Percentiles rank a stretch among this genome's conserved stretches.
These are phyloP conservation scores for Dactylonectria estremocensis DNA, from an alignment of 2,329 filamentous ascomycete species.

Conservation along the genomic window DNA sequence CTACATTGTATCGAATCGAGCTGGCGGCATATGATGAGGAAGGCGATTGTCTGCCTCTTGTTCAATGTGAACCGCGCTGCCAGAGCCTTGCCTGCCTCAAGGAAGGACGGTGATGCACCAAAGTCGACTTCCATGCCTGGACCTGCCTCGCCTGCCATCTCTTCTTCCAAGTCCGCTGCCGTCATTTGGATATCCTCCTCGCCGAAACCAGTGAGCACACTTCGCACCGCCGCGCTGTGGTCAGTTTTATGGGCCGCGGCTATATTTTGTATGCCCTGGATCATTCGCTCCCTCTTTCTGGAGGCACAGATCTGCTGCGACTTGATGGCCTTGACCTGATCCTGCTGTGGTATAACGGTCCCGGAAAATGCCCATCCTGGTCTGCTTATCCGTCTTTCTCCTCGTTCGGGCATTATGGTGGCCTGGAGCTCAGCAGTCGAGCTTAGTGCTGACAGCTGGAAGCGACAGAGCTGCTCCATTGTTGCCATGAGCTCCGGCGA, in stretches of 20 bases:
- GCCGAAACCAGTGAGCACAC: constrained; percentile 13
- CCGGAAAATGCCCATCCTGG: constrained; percentile 16
- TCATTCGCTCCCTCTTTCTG: constrained; percentile 24
- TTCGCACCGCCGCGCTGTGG: constrained; percentile 13
- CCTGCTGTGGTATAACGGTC: constrained; percentile 4
- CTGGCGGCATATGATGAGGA: constrained; percentile 23
- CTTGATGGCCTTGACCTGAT: constrained; percentile 9
- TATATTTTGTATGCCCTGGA: constrained; percentile 47
- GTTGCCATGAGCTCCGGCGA: constrained; percentile 14
- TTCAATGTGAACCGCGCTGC: background rate
- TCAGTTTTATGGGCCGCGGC: constrained; percentile 36
- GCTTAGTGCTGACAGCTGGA: background rate
- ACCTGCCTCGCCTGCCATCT: background rate
- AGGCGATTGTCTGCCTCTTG: constrained; percentile 17
- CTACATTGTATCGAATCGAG: constrained; percentile 1
- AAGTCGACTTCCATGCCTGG: background rate
- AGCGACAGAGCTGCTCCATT: constrained; percentile 19
- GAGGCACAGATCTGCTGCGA: constrained; percentile 20
- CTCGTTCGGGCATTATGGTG: background rate
- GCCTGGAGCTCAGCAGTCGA: constrained; percentile 8
- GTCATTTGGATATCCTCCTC: constrained; percentile 1
- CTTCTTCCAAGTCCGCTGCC: background rate
- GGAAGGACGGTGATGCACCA: background rate
- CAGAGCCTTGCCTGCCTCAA: background rate
- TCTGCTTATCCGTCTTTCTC: background rate